Base-by-base conservation (phyloP, 495 filamentous ascomycete genomes). In the Aspergillus wentii region DNA sequence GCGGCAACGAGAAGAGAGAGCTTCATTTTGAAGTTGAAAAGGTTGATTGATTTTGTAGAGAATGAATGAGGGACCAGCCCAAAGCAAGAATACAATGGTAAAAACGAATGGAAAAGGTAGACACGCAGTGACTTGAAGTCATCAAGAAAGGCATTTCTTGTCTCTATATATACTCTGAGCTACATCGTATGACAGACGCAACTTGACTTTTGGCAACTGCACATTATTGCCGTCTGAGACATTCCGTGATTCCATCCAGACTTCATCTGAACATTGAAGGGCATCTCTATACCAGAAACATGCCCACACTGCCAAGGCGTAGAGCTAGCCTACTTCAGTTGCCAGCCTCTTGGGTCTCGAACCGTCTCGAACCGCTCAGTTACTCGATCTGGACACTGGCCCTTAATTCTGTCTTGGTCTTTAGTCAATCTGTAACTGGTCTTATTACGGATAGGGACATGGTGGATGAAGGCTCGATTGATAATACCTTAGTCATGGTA, bases 271-370 rank as follows among this genome's bases (percentile, higher is more conserved):
- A 16, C n/a, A 14, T 5, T 33, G 17, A 13, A 15, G 30, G 5
- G 11, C 17, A 19, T 21, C 33, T 35, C 33, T 35, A 35, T 35
- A 35, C 23, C 18, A 18, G 18, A 35, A 35, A 35, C 33, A 18
- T 35, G 33, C 33, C 33, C 20, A 22, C 17, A 7, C 10, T 21
- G 8, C 17, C 15, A 35, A 20, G 33, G 5, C 17, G 6, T 6
- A 6, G 23, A 14, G 33, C 1, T 8, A 35, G 19, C 33, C 33
- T 35, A 6, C 19, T 17, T 21, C n/a, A n/a, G n/a, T n/a, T n/a
- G n/a, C 13, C 15, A 21, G 18, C 33, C 13, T 16, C 9, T 8
- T 20, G 9, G 11, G 13, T 33, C 13, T 18, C 9, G 30, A 4
- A 17, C 33, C 23, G 18, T 35, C 33, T 35, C 33, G 15, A 5